Conservation (phyloP, 1,284 basidiomycete species). For the Sporisorium reilianum region DNA sequence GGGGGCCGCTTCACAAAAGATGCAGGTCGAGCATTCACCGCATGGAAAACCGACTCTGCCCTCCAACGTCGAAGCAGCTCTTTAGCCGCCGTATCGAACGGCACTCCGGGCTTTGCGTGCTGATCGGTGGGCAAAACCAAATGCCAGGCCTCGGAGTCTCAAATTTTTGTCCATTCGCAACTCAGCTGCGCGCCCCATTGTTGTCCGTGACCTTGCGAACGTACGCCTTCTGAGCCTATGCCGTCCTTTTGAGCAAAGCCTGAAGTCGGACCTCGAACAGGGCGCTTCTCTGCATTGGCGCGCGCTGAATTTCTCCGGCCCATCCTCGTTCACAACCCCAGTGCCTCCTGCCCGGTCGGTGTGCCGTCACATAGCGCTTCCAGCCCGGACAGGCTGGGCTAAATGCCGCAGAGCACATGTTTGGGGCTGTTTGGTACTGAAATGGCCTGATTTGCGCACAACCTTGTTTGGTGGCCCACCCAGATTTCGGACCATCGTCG, state of each 20-base stretch:
- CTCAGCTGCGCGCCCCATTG: neutral
- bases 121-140: neutral
- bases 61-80: too few species aligned
- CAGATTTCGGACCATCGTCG: neutral
- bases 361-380: too few species aligned
- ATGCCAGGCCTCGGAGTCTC: neutral
- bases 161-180: neutral
- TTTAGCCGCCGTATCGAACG: too few species aligned
- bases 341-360: too few species aligned
- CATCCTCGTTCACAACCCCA: too few species aligned
- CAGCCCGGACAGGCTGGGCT: neutral
- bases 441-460: neutral
- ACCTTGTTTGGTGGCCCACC: too few species aligned
- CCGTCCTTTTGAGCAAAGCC: too few species aligned
- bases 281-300: neutral
- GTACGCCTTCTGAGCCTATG: too few species aligned
- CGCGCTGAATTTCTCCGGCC: neutral
- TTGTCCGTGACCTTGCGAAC: too few species aligned
- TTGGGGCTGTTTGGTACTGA: neutral
- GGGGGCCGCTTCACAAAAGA: too few species aligned
- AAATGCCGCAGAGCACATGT: neutral
- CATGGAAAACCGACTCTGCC: too few species aligned
- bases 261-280: neutral
- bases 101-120: neutral
- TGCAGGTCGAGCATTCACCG: too few species aligned